Base-by-base conservation (phyloP, 345 rosid genomes). In the Lepidium didymum region DNA sequence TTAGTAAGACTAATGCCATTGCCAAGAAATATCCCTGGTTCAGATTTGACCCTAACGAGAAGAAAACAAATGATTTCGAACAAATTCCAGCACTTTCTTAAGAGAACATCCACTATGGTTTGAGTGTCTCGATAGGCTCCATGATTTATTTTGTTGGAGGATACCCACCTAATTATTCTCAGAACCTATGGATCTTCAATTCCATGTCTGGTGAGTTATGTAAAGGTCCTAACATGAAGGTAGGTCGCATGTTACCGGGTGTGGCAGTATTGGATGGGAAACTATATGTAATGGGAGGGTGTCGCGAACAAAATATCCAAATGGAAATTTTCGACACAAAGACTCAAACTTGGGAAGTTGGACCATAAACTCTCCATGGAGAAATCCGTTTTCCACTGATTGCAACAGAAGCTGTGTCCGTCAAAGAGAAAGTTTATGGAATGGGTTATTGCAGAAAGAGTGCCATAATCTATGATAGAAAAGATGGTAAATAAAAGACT, bases 211-310 rank as follows among this genome's bases (percentile, higher is more conserved):
- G 80, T 78, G 56, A 66, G 14, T 87, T 89, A 84, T 64, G 67
- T 44, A 33, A 59, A n/a, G 76, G 77, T 21, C 85, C 91, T 10
- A 62, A 25, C 42, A 87, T 87, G 94, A 82, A 69, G 3, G 66
- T 80, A 21, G 69, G 78, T 2, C 86, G 96, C 12, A 85, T 79
- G 49, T 25, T 2, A 40, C 64, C 84, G 76, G 60, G 77, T 0
- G 88, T 60, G 52, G 51, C 86, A 1, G 85, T 76, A 1, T 69
- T 82, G 10, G 78, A 73, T 5, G 85, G 65, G 0, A 84, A 80
- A 57, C 58, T 90, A 25, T 87, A 84, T 29, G 90, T 86, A 21
- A 76, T 90, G 55, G 94, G 94, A 0, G 94, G 96, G 1, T 87
- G 94, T 43, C 3, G 0, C 1, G 42, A 74, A 25, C 82, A 7